Conservation (phyloP, 2,329 filamentous ascomycete genomes). For the Sporothrix dimorphospora region DNA sequence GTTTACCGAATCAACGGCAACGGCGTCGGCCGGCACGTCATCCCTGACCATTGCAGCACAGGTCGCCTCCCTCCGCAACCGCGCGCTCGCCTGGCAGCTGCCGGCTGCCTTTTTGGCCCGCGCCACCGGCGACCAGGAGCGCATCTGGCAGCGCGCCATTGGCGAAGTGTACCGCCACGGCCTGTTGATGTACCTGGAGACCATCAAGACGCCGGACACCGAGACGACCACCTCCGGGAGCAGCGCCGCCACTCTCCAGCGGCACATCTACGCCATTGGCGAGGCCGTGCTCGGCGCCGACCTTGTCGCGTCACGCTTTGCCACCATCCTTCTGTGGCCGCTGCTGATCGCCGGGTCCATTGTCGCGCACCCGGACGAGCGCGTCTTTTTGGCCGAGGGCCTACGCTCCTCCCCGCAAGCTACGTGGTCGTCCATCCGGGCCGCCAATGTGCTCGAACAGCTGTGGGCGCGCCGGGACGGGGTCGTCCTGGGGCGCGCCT, state of each 20-base stretch:
- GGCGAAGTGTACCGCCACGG: conserved; percentile 34
- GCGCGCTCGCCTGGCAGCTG: conserved; percentile 32
- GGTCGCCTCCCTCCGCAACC: conserved; percentile 27
- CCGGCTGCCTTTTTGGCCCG: conserved; percentile 24
- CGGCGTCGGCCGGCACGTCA: neutral
- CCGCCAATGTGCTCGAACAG: conserved; percentile 31
- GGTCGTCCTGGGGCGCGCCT: neutral
- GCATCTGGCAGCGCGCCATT: conserved; percentile 31
- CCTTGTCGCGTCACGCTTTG: conserved; percentile 32
- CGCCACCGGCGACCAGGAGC: conserved; percentile 30
- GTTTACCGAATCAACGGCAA: neutral
- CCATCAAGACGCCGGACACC: conserved; percentile 11
- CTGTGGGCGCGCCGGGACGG: conserved; percentile 31
- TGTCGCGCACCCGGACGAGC: conserved; percentile 26
- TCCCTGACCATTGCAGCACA: neutral
- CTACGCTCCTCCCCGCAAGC: conserved; percentile 28
- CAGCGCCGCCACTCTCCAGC: conserved; percentile 23
- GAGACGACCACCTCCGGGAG: neutral
- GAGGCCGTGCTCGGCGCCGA: conserved; percentile 29
- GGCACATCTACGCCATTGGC: conserved; percentile 31
- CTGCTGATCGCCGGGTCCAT: conserved; percentile 33
- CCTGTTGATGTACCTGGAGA: conserved; percentile 33
- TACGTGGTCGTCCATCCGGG: conserved; percentile 31
- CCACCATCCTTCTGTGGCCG: conserved; percentile 33
- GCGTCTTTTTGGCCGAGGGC: conserved; percentile 29